Evolutionary conservation across 306 rosid genomes (phyloP), one percentile per base, ranked within the genome.

Genomic region (Quercus cerris): DNA sequence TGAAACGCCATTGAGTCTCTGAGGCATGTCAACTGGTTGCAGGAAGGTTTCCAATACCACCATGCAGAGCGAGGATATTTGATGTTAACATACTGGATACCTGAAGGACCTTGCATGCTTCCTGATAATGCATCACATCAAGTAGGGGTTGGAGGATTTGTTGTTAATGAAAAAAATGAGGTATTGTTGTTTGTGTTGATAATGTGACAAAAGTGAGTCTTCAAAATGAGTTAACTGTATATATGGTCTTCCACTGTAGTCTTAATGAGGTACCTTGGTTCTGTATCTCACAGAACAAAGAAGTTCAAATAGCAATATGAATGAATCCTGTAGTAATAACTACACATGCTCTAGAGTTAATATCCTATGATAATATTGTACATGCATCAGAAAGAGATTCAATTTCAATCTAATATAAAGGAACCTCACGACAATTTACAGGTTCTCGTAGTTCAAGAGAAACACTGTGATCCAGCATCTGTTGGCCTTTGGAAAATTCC

Each of bases 371-470:
- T 30, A 35, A 70, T 76, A 69, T 56, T 80, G 58, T 78, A 5
- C 49, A 19, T 1, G 72, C 6, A 35, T 4, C 27, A 9, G 27
- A 19, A 19, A 66, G 56, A 14, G 63, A 28, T 30, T 17, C 33
- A 15, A 19, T 18, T 56, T 20, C 28, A 71, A 22, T 38, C 69
- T 15, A n/a, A 76, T 12, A 22, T 38, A 71, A 72, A 56, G 17
- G 30, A 15, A 18, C 23, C 23, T 14, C 38, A 28, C 55, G 57
- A 68, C 35, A 22, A 66, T 66, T 30, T 1, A 23, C 83, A 95
- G 99, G 97, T 95, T 44, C 96, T 95, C 78, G 99, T 93, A 4
- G 99, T 95, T 33, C 98, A 95, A 91, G 99, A 93, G 85, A 93
- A 88, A 76, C 91, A 93, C n/a, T 89, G 94, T 75, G 83, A 85